Conservation (phyloP, 352 stramenopile species). For the Blastocystis hominis region DNA sequence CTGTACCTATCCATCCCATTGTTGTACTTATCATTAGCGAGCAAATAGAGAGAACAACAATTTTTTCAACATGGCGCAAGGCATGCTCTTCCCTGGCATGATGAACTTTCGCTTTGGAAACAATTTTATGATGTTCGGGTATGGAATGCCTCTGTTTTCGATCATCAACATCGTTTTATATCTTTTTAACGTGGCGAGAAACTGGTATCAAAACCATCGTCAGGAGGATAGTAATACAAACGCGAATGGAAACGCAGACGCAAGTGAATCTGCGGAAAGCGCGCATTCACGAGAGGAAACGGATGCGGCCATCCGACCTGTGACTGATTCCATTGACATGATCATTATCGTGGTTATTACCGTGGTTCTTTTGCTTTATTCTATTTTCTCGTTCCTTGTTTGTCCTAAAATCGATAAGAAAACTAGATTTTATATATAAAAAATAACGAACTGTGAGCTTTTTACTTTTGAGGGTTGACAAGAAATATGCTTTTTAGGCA, state of each 20-base stretch:
- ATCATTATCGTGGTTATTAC: neutral
- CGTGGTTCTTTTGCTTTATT: neutral
- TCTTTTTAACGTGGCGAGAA: neutral
- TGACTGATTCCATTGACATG: neutral
- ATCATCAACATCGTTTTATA: neutral
- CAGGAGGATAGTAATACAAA: neutral
- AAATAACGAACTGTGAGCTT: too few species aligned
- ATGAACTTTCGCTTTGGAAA: neutral
- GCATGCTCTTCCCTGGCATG: neutral
- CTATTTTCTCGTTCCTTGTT: neutral
- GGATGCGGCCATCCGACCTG: neutral
- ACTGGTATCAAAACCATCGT: neutral
- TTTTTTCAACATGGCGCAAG: neutral
- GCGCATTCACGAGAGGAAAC: neutral
- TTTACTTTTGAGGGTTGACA: too few species aligned
- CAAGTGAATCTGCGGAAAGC: neutral
- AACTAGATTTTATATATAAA: too few species aligned
- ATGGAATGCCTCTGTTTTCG: neutral
- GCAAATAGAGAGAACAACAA: neutral
- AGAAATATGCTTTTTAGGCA: too few species aligned
- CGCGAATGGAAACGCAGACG: neutral
- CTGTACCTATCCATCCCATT: neutral
- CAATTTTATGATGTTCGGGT: neutral
- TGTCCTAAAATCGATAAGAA: too few species aligned
- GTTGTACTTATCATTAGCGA: neutral